Conservation (phyloP, 805 yeast species). For the Saccharomyces kudriavzevii region DNA sequence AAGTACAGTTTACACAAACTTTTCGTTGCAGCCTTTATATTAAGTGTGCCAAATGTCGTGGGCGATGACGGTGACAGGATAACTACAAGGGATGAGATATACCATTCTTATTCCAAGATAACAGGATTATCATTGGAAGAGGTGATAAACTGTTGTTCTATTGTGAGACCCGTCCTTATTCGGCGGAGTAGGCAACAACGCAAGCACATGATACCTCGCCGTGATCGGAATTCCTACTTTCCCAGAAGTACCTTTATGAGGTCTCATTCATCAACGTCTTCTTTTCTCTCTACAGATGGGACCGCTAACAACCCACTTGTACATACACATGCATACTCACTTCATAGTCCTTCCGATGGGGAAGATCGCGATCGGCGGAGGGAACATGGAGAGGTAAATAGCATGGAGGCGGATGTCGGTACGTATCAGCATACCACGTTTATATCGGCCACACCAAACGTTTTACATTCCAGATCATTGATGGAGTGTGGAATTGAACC, state of each 20-base stretch:
- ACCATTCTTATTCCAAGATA: constrained; percentile 10
- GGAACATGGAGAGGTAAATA: not conserved
- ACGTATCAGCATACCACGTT: not conserved
- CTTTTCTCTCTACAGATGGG: not conserved
- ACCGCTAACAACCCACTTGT: not conserved
- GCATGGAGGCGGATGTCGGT: not conserved
- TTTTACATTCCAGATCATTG: not conserved
- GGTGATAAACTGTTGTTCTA: constrained; percentile 18
- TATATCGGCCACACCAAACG: not conserved
- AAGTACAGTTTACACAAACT: constrained; percentile 16
- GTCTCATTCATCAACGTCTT: not conserved
- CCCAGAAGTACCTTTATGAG: not conserved
- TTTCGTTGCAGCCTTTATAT: constrained; percentile 15
- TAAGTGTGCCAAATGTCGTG: constrained; percentile 14
- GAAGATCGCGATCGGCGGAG: not conserved
- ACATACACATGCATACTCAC: not conserved
- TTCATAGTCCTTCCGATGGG: not conserved
- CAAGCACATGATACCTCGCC: not conserved
- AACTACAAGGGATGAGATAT: constrained; percentile 10
- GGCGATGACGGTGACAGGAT: constrained; percentile 8
- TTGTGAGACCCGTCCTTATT: constrained; percentile 19
- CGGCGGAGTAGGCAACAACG: constrained; percentile 13
- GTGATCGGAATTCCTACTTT: not conserved
- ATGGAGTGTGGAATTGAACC: not conserved
- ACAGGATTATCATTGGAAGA: constrained; percentile 21